A percentile compares a stretch with the other conserved stretches of the same genome.
These are phyloP conservation scores for Claviceps purpurea DNA, from an alignment of 2,329 filamentous ascomycete species.

Conservation along the genomic window DNA sequence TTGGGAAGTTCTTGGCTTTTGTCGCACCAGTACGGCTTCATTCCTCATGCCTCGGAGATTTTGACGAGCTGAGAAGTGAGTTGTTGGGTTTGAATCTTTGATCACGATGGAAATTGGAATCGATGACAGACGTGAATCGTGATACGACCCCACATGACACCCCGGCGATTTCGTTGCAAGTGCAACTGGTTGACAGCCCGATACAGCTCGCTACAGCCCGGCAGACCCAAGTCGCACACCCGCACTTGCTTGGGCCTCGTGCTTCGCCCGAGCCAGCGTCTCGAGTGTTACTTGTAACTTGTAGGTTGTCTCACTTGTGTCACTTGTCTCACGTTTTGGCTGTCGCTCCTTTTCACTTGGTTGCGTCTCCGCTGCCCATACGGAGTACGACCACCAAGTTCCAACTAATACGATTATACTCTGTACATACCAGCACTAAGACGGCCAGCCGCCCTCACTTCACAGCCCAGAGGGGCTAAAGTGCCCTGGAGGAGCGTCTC, in stretches of 20 bases:
- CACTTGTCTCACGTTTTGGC: background rate
- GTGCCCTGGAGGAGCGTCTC: background rate
- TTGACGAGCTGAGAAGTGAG: too few relatives aligned
- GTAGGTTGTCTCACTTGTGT: background rate
- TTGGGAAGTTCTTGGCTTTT: too few relatives aligned
- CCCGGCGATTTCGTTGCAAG: background rate
- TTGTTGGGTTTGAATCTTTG: too few relatives aligned
- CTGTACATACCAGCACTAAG: background rate
- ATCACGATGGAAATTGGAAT: too few relatives aligned
- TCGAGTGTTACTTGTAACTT: background rate
- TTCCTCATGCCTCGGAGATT: too few relatives aligned
- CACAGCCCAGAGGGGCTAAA: background rate
- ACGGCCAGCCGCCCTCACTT: background rate
- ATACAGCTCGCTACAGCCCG: background rate
- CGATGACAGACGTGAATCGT: too few relatives aligned
- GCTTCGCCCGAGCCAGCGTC: background rate
- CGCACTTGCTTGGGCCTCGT: background rate
- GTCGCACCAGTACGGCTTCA: too few relatives aligned
- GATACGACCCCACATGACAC: too few relatives aligned
- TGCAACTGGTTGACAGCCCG: background rate
- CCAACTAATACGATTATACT: too few relatives aligned
- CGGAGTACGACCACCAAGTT: too few relatives aligned
- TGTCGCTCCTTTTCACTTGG: background rate
- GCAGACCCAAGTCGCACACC: too few relatives aligned
- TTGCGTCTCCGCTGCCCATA: too few relatives aligned